A percentile compares a stretch with the other conserved stretches of the same genome.
These are phyloP conservation scores for Globisporangium radiosum DNA, from an alignment of 352 stramenopile genomes.

Conservation along the genomic window DNA sequence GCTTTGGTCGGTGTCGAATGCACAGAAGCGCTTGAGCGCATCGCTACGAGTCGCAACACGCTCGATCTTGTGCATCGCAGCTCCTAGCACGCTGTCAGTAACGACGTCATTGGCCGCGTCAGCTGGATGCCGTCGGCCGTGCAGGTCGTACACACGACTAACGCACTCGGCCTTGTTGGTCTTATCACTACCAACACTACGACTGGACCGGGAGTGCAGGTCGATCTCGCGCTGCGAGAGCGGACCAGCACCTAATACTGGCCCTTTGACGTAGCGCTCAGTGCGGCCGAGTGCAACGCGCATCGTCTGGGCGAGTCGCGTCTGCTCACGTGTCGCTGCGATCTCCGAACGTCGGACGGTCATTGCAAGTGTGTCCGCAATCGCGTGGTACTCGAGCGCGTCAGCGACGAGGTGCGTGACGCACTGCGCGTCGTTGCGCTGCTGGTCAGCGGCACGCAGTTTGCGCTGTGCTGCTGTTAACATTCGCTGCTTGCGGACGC, in stretches of 20 bases:
- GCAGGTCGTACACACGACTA: conserved; percentile 49
- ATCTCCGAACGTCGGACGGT: conserved; percentile 41
- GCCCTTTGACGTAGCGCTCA: conserved; percentile 24
- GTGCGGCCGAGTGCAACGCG: conserved; percentile 23
- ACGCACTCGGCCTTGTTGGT: conserved; percentile 1
- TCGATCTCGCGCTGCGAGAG: conserved; percentile 42
- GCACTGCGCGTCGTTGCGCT: conserved; percentile 14
- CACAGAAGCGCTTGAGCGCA: conserved; percentile 31
- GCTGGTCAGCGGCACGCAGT: conserved; percentile 26
- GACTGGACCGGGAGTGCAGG: conserved; percentile 4
- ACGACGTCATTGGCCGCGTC: conserved; percentile 21
- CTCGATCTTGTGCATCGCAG: conserved; percentile 51
- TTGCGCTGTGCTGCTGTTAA: conserved; percentile 32
- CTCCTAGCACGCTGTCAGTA: conserved; percentile 26
- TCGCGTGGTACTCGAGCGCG: conserved; percentile 51
- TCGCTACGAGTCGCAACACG: conserved; percentile 19
- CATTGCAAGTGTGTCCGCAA: conserved; percentile 26
- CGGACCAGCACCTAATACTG: conserved; percentile 32
- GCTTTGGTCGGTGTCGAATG: conserved; percentile 42
- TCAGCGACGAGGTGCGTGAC: conserved; percentile 44
- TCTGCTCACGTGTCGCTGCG: conserved; percentile 31
- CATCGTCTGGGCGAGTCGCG: conserved; percentile 26
- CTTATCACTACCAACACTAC: neutral
- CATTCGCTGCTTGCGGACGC: conserved; percentile 32
- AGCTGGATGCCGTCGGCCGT: conserved; percentile 38